Evolutionary conservation across 2,329 filamentous ascomycete genomes (phyloP).

Genomic region (Verruconis gallopava): DNA sequence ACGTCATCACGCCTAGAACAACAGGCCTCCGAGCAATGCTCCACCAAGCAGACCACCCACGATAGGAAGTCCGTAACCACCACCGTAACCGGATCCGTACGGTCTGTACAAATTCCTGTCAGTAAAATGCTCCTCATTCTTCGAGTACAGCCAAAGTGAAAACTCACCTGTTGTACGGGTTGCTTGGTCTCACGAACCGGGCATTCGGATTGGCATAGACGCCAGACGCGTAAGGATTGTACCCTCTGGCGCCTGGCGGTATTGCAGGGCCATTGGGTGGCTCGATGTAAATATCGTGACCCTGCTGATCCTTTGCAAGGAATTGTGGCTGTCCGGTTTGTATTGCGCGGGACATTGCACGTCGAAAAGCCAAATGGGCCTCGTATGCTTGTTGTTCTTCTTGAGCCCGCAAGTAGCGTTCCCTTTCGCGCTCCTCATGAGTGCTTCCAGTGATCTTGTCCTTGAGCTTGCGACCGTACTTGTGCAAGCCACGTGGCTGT

Average conservation of each 20-base stretch:
- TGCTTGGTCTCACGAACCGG: constrained; percentile 35
- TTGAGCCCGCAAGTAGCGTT: constrained; percentile 33
- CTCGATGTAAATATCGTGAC: constrained; percentile 45
- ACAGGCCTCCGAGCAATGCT: constrained; percentile 31
- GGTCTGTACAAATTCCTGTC: constrained; percentile 24
- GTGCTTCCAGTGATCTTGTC: constrained; percentile 45
- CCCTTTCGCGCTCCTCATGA: constrained; percentile 39
- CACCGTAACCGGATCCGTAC: constrained; percentile 31
- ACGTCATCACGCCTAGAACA: constrained; percentile 13
- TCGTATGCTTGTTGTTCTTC: constrained; percentile 40
- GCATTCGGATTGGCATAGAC: constrained; percentile 36
- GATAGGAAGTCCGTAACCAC: constrained; percentile 33
- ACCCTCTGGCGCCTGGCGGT: constrained; percentile 25
- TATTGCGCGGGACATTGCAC: constrained; percentile 38
- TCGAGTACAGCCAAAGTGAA: no score
- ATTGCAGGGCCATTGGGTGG: constrained; percentile 31
- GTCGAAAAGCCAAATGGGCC: constrained; percentile 37
- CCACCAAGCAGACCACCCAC: constrained; percentile 35
- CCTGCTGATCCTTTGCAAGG: constrained; percentile 40
- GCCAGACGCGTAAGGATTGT: constrained; percentile 33
- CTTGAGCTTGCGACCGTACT: constrained; percentile 44
- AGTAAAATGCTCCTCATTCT: no score
- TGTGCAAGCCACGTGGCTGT: constrained; percentile 22
- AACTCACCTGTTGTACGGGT: constrained; percentile 31
- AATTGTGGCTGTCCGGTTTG: constrained; percentile 44